These are phyloP conservation scores for Camelina laxa DNA, from an alignment of 345 rosid species.

Conservation along the genomic window DNA sequence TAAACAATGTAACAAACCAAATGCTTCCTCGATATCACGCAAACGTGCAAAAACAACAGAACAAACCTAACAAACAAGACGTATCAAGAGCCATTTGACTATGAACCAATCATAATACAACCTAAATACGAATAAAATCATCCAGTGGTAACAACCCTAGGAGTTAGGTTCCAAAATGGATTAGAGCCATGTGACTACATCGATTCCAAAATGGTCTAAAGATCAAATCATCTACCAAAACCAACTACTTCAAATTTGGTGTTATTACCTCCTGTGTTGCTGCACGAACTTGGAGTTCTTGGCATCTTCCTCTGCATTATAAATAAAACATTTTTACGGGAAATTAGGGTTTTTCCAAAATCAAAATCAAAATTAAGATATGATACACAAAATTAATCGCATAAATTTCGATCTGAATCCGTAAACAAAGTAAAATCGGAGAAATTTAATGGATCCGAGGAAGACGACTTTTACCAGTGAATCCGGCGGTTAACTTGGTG, in stretches of 20 bases:
- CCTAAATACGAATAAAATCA: not conserved
- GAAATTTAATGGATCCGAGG: slow-evolving; percentile 2
- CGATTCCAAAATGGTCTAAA: not conserved
- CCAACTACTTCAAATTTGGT: not conserved
- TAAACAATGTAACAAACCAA: not conserved
- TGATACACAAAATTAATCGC: not conserved
- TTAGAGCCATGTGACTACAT: no score
- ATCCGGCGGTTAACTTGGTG: slow-evolving; percentile 69
- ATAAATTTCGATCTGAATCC: slow-evolving; percentile 11
- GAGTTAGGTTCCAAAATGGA: no score
- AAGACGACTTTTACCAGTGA: slow-evolving; percentile 56
- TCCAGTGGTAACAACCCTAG: not conserved
- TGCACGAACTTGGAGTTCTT: slow-evolving; percentile 82
- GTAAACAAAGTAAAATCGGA: not conserved
- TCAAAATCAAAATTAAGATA: not conserved
- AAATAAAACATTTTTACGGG: not conserved
- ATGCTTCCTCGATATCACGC: not conserved
- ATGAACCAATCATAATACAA: not conserved
- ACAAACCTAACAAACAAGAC: not conserved
- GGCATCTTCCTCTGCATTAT: slow-evolving; percentile 77
- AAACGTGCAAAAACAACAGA: not conserved
- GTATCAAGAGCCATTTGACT: not conserved
- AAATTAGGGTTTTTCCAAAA: slow-evolving; percentile 17
- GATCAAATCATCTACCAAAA: not conserved
- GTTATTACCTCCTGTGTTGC: slow-evolving; percentile 72